Percentiles rank a stretch among this genome's conserved stretches.
Evolutionary conservation across 257 asterid species (phyloP).

Genomic region (Primulina eburnea): DNA sequence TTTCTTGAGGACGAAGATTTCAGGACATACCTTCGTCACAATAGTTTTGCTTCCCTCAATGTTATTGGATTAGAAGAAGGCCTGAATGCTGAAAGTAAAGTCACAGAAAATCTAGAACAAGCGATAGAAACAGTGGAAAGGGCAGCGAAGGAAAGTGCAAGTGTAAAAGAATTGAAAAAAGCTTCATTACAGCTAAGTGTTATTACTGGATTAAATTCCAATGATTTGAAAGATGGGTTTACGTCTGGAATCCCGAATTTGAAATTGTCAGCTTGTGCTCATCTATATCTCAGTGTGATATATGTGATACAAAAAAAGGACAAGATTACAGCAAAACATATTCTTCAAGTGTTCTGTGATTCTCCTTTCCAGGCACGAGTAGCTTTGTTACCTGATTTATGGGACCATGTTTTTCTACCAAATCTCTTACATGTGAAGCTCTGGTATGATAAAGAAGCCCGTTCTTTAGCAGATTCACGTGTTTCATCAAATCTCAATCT

Average conservation of each 20-base stretch:
- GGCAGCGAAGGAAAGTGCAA: slow-evolving; percentile 50
- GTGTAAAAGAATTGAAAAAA: slow-evolving; percentile 56
- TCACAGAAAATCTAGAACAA: slow-evolving; percentile 61
- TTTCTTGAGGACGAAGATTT: slow-evolving; percentile 60
- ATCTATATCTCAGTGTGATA: slow-evolving; percentile 72
- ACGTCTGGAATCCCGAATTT: slow-evolving; percentile 67
- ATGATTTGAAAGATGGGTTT: slow-evolving; percentile 47
- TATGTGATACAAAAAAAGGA: slow-evolving; percentile 67
- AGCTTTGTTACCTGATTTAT: slow-evolving; percentile 53
- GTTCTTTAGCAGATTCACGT: slow-evolving; percentile 32
- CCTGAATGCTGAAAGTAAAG: slow-evolving; percentile 44
- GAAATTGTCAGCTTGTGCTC: slow-evolving; percentile 86
- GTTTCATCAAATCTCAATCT: slow-evolving; percentile 32
- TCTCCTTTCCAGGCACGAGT: slow-evolving; percentile 69
- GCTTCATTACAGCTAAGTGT: slow-evolving; percentile 84
- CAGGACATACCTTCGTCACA: slow-evolving; percentile 58
- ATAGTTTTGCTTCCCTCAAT: slow-evolving; percentile 52
- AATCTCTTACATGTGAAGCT: slow-evolving; percentile 56
- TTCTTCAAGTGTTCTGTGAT: slow-evolving; percentile 67
- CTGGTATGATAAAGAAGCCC: slow-evolving; percentile 56
- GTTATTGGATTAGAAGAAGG: slow-evolving; percentile 39
- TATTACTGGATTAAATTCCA: slow-evolving; percentile 67
- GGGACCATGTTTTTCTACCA: slow-evolving; percentile 63
- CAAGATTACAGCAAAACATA: slow-evolving; percentile 59
- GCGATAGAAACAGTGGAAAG: slow-evolving; percentile 69